Evolutionary conservation across 176 grass and related monocot species (phyloP), one percentile per base, ranked within the genome.

Genomic region (Juncus effusus): DNA sequence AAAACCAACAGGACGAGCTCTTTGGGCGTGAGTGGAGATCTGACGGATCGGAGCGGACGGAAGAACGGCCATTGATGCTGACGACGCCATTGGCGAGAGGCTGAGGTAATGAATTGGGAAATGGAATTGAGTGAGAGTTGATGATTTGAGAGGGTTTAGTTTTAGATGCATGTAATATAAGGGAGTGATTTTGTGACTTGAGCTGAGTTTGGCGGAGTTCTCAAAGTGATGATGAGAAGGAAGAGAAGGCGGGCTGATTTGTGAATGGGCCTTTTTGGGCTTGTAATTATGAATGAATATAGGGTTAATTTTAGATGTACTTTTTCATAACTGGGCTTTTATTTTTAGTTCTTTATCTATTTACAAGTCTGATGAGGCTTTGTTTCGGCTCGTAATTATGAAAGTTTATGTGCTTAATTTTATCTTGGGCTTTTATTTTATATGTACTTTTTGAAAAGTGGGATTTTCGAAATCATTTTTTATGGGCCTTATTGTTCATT

Each of bases 51-150:
- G 84, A 78, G 82, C 41, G 16, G 88, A 89, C 13, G 82, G 94
- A 16, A 92, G 35, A 68, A 97, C 47, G 62, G 94, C 75, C 19
- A 79, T 56, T 10, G 75, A 86, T 63, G 94, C 84, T 51, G 88
- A 82, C 54, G 88, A 82, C 80, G 87, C 81, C 75, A 80, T 72
- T 16, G 51, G 41, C 3, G 40, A 56, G 39, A 45, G 16, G 60
- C 39, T 38, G 44, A 64, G 52, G 50, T 28, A 35, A 60, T 13
- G 64, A 60, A 63, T 47, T 54, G 66, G 14, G 44, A 42, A 49
- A 52, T 16, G 52, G 8, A 69, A 56, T 69, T 69, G 66, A 13
- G 38, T 10, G 10, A 66, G 15, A 45, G 1, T 42, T 10, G 41
- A 19, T 55, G 51, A 52, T 52, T 39, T 56, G 28, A 9, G 65